phyloP scores from a whole-genome alignment of 1,284 basidiomycete genomes.

The Rhizopogon parksii region DNA sequence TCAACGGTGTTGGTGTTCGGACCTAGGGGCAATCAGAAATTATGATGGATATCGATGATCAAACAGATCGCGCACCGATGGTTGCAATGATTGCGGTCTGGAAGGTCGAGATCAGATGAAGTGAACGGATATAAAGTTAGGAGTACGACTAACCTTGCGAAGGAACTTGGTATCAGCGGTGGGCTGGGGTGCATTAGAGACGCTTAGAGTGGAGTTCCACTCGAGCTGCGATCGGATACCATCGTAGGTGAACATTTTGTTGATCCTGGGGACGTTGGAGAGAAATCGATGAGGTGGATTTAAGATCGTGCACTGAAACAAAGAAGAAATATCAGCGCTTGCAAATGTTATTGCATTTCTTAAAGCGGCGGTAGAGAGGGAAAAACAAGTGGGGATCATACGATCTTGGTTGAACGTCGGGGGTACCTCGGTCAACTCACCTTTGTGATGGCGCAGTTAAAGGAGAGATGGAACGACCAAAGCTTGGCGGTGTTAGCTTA shows the following conservation, averaged over 20 bases:
- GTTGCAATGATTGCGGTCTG: conserved; percentile 96
- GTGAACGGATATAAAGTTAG: background rate
- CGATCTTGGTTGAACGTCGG: background rate
- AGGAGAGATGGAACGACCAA: background rate
- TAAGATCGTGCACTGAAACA: background rate
- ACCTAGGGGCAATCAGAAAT: conserved; percentile 38
- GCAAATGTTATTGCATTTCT: background rate
- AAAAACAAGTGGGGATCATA: background rate
- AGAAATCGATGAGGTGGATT: conserved; percentile 10
- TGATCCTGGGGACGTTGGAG: conserved; percentile 12
- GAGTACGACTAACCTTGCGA: conserved; percentile 63
- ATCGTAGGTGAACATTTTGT: conserved; percentile 44
- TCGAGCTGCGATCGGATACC: conserved; percentile 78
- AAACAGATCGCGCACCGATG: conserved; percentile 57
- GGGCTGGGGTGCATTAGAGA: conserved; percentile 60
- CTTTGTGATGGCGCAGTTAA: conserved; percentile 12
- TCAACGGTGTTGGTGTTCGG: conserved; percentile 90
- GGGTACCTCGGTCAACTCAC: background rate
- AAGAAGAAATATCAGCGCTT: conserved; percentile 10
- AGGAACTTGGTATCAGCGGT: conserved; percentile 75
- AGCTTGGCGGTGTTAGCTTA: background rate
- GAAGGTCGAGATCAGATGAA: conserved; percentile 7
- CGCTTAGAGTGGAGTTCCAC: conserved; percentile 82
- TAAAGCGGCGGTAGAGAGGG: background rate
- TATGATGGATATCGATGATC: background rate